These are phyloP conservation scores for Nakaseomyces kungkrabaensis DNA, from an alignment of 1,139 yeast species.

Conservation along the genomic window DNA sequence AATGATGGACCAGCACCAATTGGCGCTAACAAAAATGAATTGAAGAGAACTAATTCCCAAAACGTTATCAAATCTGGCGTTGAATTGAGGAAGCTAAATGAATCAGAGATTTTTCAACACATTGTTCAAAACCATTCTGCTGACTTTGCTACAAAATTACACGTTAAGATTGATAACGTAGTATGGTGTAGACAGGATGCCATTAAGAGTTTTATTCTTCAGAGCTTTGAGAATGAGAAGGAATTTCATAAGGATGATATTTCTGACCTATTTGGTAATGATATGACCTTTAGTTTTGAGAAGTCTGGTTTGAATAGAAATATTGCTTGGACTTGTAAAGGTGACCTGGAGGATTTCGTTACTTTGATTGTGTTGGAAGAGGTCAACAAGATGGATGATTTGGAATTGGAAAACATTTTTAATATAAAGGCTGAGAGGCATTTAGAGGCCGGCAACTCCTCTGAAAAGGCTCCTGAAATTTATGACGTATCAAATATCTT, in stretches of 20 bases:
- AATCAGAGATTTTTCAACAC: conserved; percentile 15
- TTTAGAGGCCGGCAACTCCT: background rate
- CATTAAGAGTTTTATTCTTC: conserved; percentile 20
- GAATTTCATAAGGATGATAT: background rate
- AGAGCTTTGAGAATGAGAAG: conserved; percentile 7
- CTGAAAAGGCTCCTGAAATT: conserved; percentile 12
- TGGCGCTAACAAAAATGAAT: conserved; percentile 13
- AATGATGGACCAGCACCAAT: conserved; percentile 19
- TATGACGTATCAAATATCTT: conserved; percentile 19
- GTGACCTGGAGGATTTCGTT: conserved; percentile 18
- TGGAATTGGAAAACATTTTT: conserved; percentile 18
- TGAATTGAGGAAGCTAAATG: conserved; percentile 13
- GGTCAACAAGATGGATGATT: conserved; percentile 16
- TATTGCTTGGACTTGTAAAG: conserved; percentile 25
- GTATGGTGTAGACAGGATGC: conserved; percentile 27
- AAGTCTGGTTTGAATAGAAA: conserved; percentile 26
- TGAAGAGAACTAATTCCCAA: conserved; percentile 9
- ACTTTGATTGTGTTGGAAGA: conserved; percentile 20
- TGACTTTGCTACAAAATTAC: conserved; percentile 2
- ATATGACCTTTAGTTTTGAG: conserved; percentile 16
- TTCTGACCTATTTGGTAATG: conserved; percentile 2
- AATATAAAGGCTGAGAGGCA: conserved; percentile 14
- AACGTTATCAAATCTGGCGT: conserved; percentile 7
- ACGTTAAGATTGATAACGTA: conserved; percentile 18
- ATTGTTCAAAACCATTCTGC: conserved; percentile 5